Conservation (phyloP, 495 filamentous ascomycete genomes). For the Aspergillus ellipticus region DNA sequence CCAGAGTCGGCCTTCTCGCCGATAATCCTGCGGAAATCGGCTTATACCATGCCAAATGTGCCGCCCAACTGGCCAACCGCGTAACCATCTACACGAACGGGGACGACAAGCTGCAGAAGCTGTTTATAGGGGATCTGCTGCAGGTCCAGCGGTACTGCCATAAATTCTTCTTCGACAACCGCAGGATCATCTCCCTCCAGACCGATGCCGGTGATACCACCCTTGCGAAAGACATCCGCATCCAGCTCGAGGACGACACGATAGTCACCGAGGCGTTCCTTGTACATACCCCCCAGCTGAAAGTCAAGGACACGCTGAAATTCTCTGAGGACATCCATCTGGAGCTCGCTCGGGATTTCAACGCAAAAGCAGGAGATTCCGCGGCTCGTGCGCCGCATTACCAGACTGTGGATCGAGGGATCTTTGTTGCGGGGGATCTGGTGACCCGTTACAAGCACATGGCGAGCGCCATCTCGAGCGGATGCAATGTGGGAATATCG, state of each 20-base stretch:
- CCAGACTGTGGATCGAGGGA: neutral
- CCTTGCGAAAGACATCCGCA: too few relatives aligned
- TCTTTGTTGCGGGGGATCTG: conserved; percentile 4
- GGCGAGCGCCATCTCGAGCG: neutral
- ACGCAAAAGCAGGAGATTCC: neutral
- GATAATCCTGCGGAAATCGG: too few relatives aligned
- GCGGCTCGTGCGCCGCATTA: neutral
- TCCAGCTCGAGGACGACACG: neutral
- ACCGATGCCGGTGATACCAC: neutral
- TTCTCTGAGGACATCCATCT: neutral
- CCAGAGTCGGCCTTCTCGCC: too few relatives aligned
- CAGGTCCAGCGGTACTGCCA: neutral
- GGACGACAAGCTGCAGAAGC: too few relatives aligned
- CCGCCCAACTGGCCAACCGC: neutral
- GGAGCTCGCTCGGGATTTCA: neutral
- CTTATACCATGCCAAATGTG: neutral
- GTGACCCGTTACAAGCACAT: conserved; percentile 1
- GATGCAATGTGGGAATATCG: neutral
- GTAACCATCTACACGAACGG: conserved; percentile 6
- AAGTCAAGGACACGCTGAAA: neutral
- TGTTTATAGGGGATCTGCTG: too few relatives aligned
- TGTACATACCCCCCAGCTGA: neutral
- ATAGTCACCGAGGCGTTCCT: neutral
- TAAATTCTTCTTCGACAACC: neutral
- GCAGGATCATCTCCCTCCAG: neutral